Conservation (phyloP, 176 grass and related monocot genomes). For the sorghum (Sorghum bicolor) region Sorghum_bicolor_NCBIv3 NC_012872.2:8962001-8962500, state of each 20-base stretch:
- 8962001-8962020: neutral
- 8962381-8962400: neutral
- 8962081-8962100: neutral
- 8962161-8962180: neutral
- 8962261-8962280: neutral
- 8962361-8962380: neutral
- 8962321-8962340: neutral
- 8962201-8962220: neutral
- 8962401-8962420: constrained; percentile 17
- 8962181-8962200: neutral
- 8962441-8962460: constrained; percentile 5
- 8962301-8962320: neutral
- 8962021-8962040: neutral
- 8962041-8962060: neutral
- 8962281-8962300: neutral
- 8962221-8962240: neutral
- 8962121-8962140: constrained; percentile 12
- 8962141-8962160: neutral
- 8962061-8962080: neutral
- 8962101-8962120: too few species aligned
- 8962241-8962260: neutral
- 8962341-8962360: neutral
- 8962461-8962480: neutral
- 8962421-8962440: constrained; percentile 1
- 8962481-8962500: constrained; percentile 27